These are phyloP conservation scores for Thalassiosira delicatula DNA, from an alignment of 352 stramenopile genomes.

Conservation along the genomic window DNA sequence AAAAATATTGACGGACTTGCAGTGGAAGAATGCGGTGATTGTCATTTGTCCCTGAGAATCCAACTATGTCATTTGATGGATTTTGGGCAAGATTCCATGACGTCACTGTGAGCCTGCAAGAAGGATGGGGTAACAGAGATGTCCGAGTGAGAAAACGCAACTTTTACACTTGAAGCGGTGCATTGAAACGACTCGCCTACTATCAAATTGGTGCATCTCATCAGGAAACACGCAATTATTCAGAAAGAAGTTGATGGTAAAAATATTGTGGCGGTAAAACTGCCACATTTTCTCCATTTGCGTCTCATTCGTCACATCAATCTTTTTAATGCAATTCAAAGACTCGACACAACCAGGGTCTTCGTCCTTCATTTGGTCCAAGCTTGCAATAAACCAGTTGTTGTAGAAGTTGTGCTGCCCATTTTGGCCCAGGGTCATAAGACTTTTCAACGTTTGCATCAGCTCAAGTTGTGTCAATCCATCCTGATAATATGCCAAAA, in stretches of 20 bases:
- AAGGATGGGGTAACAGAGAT: neutral
- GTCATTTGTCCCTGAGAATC: constrained; percentile 91
- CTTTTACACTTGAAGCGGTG: neutral
- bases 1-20: constrained; percentile 83
- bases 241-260: constrained; percentile 88
- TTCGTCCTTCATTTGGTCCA: constrained; percentile 24
- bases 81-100: constrained; percentile 88
- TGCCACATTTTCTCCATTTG: constrained; percentile 82
- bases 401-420: constrained; percentile 84
- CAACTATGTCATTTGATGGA: constrained; percentile 69
- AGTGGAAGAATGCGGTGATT: constrained; percentile 83
- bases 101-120: constrained; percentile 83
- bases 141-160: constrained; percentile 8
- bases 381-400: constrained; percentile 82
- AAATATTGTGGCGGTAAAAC: constrained; percentile 83
- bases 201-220: constrained; percentile 86
- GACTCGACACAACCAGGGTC: constrained; percentile 42
- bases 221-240: constrained; percentile 86
- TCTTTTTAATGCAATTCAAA: constrained; percentile 81
- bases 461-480: constrained; percentile 82
- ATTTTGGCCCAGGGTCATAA: constrained; percentile 84
- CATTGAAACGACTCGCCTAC: constrained; percentile 10
- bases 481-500: constrained; percentile 88
- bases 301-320: constrained; percentile 85
- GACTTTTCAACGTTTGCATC: constrained; percentile 70